phyloP scores from a whole-genome alignment of 2,329 filamentous ascomycete genomes.

The Colletotrichum lupini region DNA sequence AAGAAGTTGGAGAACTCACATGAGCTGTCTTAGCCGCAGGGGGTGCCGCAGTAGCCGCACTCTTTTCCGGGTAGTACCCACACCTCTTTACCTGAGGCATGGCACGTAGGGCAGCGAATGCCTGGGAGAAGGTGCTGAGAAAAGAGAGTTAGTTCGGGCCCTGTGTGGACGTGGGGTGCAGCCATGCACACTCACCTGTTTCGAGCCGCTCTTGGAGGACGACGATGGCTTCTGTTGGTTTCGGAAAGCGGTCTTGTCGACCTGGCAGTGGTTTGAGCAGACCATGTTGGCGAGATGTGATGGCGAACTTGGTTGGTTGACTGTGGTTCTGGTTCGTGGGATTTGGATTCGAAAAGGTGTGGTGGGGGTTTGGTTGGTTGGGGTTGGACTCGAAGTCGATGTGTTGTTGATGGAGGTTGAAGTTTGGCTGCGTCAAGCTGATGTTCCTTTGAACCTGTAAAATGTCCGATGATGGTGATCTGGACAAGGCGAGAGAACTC shows the following conservation, averaged over 20 bases:
- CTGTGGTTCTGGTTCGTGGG: not conserved
- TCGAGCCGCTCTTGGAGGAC: constrained; percentile 24
- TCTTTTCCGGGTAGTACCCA: constrained; percentile 66
- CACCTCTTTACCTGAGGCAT: constrained; percentile 59
- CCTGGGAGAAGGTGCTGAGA: constrained; percentile 55
- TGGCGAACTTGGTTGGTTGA: not conserved
- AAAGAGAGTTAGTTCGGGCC: constrained; percentile 12
- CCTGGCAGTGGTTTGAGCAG: constrained; percentile 27
- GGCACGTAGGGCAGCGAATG: constrained; percentile 63
- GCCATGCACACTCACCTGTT: constrained; percentile 20
- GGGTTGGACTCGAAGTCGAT: not conserved
- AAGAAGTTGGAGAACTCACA: constrained; percentile 23
- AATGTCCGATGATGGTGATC: constrained; percentile 27
- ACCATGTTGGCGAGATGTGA: constrained; percentile 23
- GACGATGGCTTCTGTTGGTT: constrained; percentile 28
- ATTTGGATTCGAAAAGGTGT: not conserved
- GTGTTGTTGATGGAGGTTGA: not conserved
- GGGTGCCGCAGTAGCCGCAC: constrained; percentile 63
- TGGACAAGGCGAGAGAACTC: constrained; percentile 9
- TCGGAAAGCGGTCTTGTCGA: constrained; percentile 21
- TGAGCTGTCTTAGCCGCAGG: constrained; percentile 44
- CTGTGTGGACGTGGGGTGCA: constrained; percentile 6
- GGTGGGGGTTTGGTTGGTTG: not conserved
- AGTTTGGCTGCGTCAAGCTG: not conserved
- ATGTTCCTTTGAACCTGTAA: constrained; percentile 11